Conservation (phyloP, 1,284 basidiomycete species). For the Apiotrichum laibachii region DNA sequence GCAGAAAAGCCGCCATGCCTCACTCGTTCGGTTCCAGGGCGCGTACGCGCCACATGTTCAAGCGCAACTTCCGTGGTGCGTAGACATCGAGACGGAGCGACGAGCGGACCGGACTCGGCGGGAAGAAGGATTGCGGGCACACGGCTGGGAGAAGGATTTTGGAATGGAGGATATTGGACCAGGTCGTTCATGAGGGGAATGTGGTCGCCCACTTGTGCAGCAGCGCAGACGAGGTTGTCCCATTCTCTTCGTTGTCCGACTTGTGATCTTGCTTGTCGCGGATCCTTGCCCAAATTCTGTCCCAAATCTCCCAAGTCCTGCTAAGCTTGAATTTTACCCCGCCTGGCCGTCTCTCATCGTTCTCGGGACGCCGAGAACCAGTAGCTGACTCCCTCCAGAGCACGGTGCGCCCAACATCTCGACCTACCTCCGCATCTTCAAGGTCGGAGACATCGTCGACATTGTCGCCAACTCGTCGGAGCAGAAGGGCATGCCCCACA, state of each 20-base stretch:
- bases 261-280: too few relatives aligned
- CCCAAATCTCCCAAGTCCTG: too few relatives aligned
- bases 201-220: too few relatives aligned
- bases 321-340: too few relatives aligned
- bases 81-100: constrained; percentile 15
- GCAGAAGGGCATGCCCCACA: constrained; percentile 99
- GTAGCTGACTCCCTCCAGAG: constrained; percentile 57
- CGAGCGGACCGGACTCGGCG: background rate
- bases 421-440: constrained; percentile 90
- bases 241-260: too few relatives aligned
- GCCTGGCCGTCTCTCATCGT: too few relatives aligned
- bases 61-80: constrained; percentile 90
- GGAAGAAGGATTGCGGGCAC: background rate
- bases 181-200: too few relatives aligned
- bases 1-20: constrained; percentile 72
- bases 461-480: constrained; percentile 99
- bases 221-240: too few relatives aligned
- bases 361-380: background rate
- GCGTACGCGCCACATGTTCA: constrained; percentile 99
- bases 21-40: constrained; percentile 99
- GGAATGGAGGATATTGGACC: background rate
- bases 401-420: constrained; percentile 88
- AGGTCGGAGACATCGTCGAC: constrained; percentile 97
- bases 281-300: too few relatives aligned
- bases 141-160: background rate